Percentiles rank a stretch among this genome's conserved stretches.
phyloP scores from a whole-genome alignment of 306 rosid genomes.

The Lathyrus tuberosus region DNA sequence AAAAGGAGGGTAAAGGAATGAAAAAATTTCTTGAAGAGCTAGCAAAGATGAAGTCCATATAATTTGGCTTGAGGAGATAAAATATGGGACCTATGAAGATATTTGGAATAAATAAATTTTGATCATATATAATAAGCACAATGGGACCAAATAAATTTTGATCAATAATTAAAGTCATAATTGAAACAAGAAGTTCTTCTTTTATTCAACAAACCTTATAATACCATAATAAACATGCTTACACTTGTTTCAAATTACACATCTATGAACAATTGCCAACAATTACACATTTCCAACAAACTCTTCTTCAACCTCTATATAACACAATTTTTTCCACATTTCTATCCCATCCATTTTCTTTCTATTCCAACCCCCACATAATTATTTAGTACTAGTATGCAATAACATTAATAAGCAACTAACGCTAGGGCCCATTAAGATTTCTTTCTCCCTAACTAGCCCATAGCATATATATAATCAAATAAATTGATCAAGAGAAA shows the following conservation, averaged over 20 bases:
- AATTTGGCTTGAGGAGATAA: no score
- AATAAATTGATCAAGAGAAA: background rate
- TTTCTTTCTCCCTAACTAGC: no score
- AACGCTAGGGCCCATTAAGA: no score
- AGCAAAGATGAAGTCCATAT: no score
- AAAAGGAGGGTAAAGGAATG: no score
- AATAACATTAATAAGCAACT: background rate
- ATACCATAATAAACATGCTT: background rate
- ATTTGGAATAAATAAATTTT: no score
- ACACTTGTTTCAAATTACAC: slow-evolving; percentile 25
- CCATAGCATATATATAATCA: background rate
- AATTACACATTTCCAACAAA: slow-evolving; percentile 10
- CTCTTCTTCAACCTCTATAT: slow-evolving; percentile 12
- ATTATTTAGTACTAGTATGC: slow-evolving; percentile 1
- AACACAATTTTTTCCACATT: background rate
- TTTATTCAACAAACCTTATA: slow-evolving; percentile 34
- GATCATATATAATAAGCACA: no score
- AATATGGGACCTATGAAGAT: no score
- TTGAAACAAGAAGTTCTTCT: background rate
- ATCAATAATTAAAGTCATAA: background rate
- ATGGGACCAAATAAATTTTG: no score
- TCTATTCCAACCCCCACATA: background rate
- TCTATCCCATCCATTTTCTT: background rate
- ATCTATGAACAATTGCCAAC: slow-evolving; percentile 42
- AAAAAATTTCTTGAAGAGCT: no score